phyloP scores from a whole-genome alignment of 1,139 yeast genomes.

The Williopsis jadinii region DNA sequence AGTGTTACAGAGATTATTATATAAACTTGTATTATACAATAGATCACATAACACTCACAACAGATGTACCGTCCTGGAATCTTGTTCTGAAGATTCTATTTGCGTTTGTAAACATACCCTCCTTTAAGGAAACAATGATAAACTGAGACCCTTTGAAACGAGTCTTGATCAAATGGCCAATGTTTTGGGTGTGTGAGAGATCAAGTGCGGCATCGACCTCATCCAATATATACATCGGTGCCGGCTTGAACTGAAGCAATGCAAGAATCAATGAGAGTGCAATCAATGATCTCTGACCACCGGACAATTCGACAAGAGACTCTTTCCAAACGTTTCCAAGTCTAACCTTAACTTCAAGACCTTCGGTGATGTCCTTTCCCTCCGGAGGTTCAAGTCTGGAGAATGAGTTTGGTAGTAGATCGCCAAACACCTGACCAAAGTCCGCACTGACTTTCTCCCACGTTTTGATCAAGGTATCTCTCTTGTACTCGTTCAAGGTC shows the following conservation, averaged over 20 bases:
- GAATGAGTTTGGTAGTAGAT: conserved; percentile 81
- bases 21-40: neutral
- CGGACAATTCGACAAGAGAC: conserved; percentile 88
- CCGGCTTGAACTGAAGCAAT: conserved; percentile 87
- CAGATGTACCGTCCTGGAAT: conserved; percentile 95
- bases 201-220: conserved; percentile 99
- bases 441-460: conserved; percentile 82
- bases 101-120: conserved; percentile 97
- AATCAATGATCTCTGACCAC: conserved; percentile 93
- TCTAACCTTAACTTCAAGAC: conserved; percentile 86
- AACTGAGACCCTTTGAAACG: conserved; percentile 94
- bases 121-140: conserved; percentile 92
- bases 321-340: conserved; percentile 95
- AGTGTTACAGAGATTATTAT: neutral
- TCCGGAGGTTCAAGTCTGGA: conserved; percentile 85
- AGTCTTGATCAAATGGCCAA: conserved; percentile 93
- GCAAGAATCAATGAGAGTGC: conserved; percentile 91
- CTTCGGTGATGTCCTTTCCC: conserved; percentile 77
- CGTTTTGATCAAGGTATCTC: conserved; percentile 75
- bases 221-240: conserved; percentile 95
- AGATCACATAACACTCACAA: conserved; percentile 51
- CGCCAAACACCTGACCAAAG: conserved; percentile 90
- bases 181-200: conserved; percentile 93
- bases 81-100: conserved; percentile 89
- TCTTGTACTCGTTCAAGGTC: conserved; percentile 82